These are phyloP conservation scores for Haplographium delicatum DNA, from an alignment of 495 filamentous ascomycete genomes.

Conservation along the genomic window DNA sequence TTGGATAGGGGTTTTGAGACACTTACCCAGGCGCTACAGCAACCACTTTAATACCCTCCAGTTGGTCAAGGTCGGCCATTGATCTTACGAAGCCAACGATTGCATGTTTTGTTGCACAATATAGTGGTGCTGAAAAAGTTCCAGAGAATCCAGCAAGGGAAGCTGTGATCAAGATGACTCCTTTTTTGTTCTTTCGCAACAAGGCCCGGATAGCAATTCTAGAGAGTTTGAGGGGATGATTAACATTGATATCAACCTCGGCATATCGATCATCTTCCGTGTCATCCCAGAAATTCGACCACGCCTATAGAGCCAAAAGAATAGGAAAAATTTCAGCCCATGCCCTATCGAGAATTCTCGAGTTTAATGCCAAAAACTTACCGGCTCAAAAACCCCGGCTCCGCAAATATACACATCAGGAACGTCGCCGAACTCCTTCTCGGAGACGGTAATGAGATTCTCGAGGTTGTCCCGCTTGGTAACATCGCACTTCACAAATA, in stretches of 20 bases:
- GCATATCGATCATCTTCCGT: conserved; percentile 27
- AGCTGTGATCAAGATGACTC: conserved; percentile 26
- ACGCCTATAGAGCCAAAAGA: too few species aligned
- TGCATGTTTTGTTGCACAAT: conserved; percentile 34
- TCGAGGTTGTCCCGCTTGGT: conserved; percentile 28
- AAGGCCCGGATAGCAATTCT: conserved; percentile 32
- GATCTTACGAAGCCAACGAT: conserved; percentile 33
- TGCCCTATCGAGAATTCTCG: too few species aligned
- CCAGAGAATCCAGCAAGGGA: conserved; percentile 24
- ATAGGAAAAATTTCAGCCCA: too few species aligned
- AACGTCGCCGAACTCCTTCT: conserved; percentile 29
- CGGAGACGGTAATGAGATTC: conserved; percentile 23
- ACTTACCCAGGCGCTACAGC: background rate
- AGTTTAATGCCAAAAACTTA: conserved; percentile 6
- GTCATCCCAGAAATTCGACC: conserved; percentile 30
- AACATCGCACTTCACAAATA: conserved; percentile 32
- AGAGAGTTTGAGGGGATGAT: conserved; percentile 33
- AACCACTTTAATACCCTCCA: conserved; percentile 23
- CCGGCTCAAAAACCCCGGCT: conserved; percentile 34
- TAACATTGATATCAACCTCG: conserved; percentile 26
- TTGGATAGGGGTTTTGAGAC: too few species aligned
- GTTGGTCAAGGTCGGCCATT: conserved; percentile 20
- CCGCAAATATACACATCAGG: conserved; percentile 30
- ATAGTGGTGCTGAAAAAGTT: conserved; percentile 22
- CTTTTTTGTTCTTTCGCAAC: conserved; percentile 27